These are phyloP conservation scores for Boechera divaricarpa DNA, from an alignment of 345 rosid species.

Conservation along the genomic window DNA sequence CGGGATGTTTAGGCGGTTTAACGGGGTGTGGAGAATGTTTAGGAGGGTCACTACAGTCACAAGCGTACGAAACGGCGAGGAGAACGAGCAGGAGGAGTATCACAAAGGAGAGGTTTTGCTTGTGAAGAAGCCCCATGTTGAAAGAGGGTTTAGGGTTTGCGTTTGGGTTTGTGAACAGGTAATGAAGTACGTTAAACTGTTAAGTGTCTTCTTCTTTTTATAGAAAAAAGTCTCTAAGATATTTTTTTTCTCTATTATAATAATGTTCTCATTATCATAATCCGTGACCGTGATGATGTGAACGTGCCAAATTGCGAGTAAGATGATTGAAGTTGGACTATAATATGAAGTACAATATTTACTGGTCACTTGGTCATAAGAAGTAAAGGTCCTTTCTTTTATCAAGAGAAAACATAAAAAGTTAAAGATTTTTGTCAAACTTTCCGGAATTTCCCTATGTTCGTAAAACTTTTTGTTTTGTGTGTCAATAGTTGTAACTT, in stretches of 20 bases:
- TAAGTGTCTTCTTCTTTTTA: conserved; percentile 25
- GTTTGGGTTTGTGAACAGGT: conserved; percentile 1
- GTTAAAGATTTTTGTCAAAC: neutral
- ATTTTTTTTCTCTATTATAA: neutral
- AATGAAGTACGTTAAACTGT: conserved; percentile 35
- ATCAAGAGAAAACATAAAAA: neutral
- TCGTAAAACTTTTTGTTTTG: too few relatives aligned
- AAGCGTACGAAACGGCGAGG: conserved; percentile 33
- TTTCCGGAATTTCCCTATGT: neutral
- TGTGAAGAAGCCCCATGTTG: conserved; percentile 42
- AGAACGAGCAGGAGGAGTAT: conserved; percentile 33
- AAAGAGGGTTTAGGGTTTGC: conserved; percentile 26
- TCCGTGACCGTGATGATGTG: conserved; percentile 37
- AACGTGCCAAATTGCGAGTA: conserved; percentile 36
- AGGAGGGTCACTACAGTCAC: conserved; percentile 44
- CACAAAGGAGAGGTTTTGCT: conserved; percentile 27
- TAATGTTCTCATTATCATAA: conserved; percentile 22
- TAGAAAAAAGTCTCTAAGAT: conserved; percentile 17
- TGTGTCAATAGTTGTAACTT: too few relatives aligned
- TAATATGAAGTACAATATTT: neutral
- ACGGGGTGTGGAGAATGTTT: conserved; percentile 47
- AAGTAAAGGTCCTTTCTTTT: neutral
- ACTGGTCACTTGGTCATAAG: conserved; percentile 18
- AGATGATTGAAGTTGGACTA: conserved; percentile 27
- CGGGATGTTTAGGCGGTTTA: conserved; percentile 48